Percentiles rank a stretch among this genome's conserved stretches.
phyloP scores from a whole-genome alignment of 805 yeast genomes.

The Yarrowia sp. region DNA sequence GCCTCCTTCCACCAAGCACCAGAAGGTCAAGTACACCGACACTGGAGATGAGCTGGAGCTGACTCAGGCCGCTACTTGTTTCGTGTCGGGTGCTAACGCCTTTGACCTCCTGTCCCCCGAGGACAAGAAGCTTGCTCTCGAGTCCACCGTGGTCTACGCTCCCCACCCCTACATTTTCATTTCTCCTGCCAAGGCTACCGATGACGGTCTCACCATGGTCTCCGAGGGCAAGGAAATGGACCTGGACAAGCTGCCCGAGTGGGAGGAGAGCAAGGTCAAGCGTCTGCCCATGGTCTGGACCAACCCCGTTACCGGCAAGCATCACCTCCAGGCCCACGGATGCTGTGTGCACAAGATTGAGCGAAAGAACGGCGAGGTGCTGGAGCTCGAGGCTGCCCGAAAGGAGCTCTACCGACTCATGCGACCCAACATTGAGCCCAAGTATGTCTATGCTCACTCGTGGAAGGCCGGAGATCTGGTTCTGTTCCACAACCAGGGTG shows the following conservation, averaged over 20 bases:
- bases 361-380: slow-evolving; percentile 53
- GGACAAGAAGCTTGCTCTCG: slow-evolving; percentile 69
- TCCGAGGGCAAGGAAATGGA: slow-evolving; percentile 70
- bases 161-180: slow-evolving; percentile 91
- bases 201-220: slow-evolving; percentile 83
- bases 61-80: slow-evolving; percentile 85
- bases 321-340: slow-evolving; percentile 83
- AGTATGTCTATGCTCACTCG: slow-evolving; percentile 70
- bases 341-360: slow-evolving; percentile 73
- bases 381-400: slow-evolving; percentile 71
- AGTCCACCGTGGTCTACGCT: slow-evolving; percentile 80
- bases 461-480: slow-evolving; percentile 85
- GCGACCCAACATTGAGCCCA: slow-evolving; percentile 82
- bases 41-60: slow-evolving; percentile 60
- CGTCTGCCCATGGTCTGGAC: slow-evolving; percentile 87
- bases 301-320: slow-evolving; percentile 78
- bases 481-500: slow-evolving; percentile 83
- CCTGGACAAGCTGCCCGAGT: slow-evolving; percentile 67
- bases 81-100: slow-evolving; percentile 79
- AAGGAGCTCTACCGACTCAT: slow-evolving; percentile 64
- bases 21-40: slow-evolving; percentile 62
- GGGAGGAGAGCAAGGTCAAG: slow-evolving; percentile 79
- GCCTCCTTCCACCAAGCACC: slow-evolving; percentile 58
- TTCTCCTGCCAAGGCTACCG: slow-evolving; percentile 73
- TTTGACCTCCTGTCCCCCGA: slow-evolving; percentile 62